Conservation (phyloP, 768 basidiomycete species). For the Lepiota brunneoincarnata region DNA sequence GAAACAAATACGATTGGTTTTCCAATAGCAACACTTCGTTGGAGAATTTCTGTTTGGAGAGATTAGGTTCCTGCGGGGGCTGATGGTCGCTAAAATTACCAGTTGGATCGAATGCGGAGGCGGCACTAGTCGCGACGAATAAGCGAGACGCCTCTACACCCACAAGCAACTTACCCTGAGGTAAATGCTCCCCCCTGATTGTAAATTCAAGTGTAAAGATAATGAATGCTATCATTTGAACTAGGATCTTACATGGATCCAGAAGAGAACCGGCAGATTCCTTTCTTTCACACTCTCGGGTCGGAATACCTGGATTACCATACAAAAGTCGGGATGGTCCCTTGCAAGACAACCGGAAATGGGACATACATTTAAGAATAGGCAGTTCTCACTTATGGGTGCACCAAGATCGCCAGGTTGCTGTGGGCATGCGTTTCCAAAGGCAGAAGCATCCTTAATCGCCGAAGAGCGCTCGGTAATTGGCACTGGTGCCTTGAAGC, state of each 20-base stretch:
- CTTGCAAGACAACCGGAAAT: not conserved
- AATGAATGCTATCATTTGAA: not conserved
- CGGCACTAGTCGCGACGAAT: constrained; percentile 28
- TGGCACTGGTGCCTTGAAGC: constrained; percentile 54
- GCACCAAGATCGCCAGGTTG: constrained; percentile 37
- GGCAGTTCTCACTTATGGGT: constrained; percentile 48
- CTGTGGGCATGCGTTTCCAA: constrained; percentile 59
- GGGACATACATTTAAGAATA: constrained; percentile 46
- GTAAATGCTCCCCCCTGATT: constrained; percentile 49
- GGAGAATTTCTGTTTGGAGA: constrained; percentile 39
- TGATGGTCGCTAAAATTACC: constrained; percentile 26
- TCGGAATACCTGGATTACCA: constrained; percentile 30
- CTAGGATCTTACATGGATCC: constrained; percentile 30
- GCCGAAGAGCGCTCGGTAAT: constrained; percentile 28
- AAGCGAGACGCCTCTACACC: not conserved
- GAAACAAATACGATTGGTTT: constrained; percentile 61
- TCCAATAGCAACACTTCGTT: constrained; percentile 39
- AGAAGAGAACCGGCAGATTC: constrained; percentile 36
- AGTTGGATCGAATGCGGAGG: constrained; percentile 46
- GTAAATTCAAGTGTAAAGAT: not conserved
- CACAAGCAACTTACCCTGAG: constrained; percentile 26
- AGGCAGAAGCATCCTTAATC: constrained; percentile 41
- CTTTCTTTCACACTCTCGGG: constrained; percentile 23
- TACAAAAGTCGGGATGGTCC: not conserved
- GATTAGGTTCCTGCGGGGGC: not conserved